Evolutionary conservation across 2,329 filamentous ascomycete species (phyloP).

Genomic region (Incumbomyces delicatus): DNA sequence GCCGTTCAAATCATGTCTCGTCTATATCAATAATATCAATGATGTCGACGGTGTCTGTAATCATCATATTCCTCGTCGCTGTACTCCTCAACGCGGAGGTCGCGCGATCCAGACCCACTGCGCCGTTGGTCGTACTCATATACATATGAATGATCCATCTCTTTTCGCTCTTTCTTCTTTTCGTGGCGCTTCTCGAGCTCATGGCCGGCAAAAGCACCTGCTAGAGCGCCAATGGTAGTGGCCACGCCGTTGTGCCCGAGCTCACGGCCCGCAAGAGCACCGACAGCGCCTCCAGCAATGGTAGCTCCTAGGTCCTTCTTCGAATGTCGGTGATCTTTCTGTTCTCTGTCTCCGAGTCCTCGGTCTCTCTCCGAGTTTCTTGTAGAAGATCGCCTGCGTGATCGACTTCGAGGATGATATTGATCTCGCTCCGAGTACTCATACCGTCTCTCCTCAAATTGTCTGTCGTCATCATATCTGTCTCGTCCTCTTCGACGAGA

Average conservation of each 20-base stretch:
- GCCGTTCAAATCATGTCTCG: too few species aligned
- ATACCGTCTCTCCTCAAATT: constrained; percentile 5
- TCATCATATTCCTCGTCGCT: constrained; percentile 9
- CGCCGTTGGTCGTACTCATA: background rate
- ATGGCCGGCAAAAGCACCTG: constrained; percentile 18
- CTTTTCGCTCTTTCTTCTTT: constrained; percentile 13
- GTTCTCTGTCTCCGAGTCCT: constrained; percentile 9
- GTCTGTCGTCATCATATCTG: constrained; percentile 12
- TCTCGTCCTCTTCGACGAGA: constrained; percentile 1
- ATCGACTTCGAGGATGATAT: background rate
- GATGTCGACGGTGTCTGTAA: constrained; percentile 1
- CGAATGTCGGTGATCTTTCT: constrained; percentile 20
- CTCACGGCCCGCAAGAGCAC: constrained; percentile 22
- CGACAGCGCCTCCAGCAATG: constrained; percentile 29
- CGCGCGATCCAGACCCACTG: background rate
- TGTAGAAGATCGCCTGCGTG: background rate
- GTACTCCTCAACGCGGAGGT: constrained; percentile 8
- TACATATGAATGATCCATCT: background rate
- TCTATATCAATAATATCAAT: background rate
- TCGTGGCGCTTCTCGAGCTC: constrained; percentile 18
- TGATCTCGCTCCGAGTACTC: constrained; percentile 10
- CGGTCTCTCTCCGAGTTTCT: constrained; percentile 8
- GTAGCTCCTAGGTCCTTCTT: constrained; percentile 30
- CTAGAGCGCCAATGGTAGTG: constrained; percentile 12
- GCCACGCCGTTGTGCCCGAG: constrained; percentile 15